Evolutionary conservation across 768 basidiomycete species (phyloP).

Genomic region (Phallus indusiatus): DNA sequence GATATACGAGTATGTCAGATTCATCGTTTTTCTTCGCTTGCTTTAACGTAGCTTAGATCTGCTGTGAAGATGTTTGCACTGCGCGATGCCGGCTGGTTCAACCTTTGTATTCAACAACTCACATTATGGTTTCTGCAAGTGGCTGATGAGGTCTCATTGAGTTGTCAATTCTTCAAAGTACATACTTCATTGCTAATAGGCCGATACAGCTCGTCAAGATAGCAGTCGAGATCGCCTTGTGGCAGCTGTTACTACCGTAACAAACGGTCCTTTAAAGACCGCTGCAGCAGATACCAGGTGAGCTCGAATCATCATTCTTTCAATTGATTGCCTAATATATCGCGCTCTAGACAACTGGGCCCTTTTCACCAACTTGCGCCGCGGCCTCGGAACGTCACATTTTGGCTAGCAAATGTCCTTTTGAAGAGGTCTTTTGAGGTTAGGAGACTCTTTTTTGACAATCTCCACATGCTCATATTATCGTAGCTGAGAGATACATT

Average conservation of each 20-base stretch:
- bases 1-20: conserved; percentile 5
- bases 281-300: conserved; percentile 6
- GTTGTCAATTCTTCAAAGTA: background rate
- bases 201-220: conserved; percentile 5
- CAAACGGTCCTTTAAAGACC: conserved; percentile 7
- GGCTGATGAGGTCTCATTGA: background rate
- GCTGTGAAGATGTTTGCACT: conserved; percentile 5
- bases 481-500: conserved; percentile 4
- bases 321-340: background rate
- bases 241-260: conserved; percentile 6
- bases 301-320: background rate
- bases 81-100: conserved; percentile 7
- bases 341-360: background rate
- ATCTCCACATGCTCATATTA: background rate
- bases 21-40: background rate
- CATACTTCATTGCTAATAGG: background rate
- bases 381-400: conserved; percentile 1
- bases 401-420: conserved; percentile 8
- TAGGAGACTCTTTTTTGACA: background rate
- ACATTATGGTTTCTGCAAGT: conserved; percentile 2
- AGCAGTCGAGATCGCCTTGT: conserved; percentile 6
- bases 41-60: background rate
- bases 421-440: conserved; percentile 7
- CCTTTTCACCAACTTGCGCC: conserved; percentile 1
- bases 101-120: conserved; percentile 4